Conservation (phyloP, 108 stramenopile species). For the Schizochytrium sp. region DNA sequence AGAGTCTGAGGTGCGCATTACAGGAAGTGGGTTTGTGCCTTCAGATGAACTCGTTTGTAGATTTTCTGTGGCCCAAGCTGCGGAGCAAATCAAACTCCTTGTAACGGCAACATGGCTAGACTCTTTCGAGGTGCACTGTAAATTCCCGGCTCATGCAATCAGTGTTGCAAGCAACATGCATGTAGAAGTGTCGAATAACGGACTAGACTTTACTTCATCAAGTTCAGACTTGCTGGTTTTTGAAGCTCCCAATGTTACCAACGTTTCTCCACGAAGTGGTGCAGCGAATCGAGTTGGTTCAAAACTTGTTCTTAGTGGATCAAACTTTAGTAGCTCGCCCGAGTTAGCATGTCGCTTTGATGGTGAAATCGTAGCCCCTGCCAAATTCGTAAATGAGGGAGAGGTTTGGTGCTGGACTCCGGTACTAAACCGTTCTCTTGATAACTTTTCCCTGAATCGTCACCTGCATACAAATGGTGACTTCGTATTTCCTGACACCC, state of each 20-base stretch:
- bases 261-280: not conserved
- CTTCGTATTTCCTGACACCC: constrained; percentile 77
- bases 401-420: constrained; percentile 35
- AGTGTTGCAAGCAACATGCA: not conserved
- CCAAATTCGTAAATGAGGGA: not conserved
- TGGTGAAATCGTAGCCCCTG: not conserved
- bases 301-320: constrained; percentile 33
- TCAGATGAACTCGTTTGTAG: constrained; percentile 18
- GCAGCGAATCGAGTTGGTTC: not conserved
- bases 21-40: not conserved
- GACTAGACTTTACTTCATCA: not conserved
- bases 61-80: not conserved
- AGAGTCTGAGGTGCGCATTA: not conserved
- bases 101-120: constrained; percentile 25
- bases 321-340: constrained; percentile 62
- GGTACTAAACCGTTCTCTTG: not conserved
- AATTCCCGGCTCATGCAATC: not conserved
- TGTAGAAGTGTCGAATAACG: not conserved
- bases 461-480: not conserved
- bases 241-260: not conserved
- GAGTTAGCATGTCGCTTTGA: constrained; percentile 9
- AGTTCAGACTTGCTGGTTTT: not conserved
- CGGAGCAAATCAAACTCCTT: not conserved
- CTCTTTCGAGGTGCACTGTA: not conserved
- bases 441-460: not conserved